These are phyloP conservation scores for Anisodus tanguticus DNA, from an alignment of 257 asterid genomes.

Conservation along the genomic window DNA sequence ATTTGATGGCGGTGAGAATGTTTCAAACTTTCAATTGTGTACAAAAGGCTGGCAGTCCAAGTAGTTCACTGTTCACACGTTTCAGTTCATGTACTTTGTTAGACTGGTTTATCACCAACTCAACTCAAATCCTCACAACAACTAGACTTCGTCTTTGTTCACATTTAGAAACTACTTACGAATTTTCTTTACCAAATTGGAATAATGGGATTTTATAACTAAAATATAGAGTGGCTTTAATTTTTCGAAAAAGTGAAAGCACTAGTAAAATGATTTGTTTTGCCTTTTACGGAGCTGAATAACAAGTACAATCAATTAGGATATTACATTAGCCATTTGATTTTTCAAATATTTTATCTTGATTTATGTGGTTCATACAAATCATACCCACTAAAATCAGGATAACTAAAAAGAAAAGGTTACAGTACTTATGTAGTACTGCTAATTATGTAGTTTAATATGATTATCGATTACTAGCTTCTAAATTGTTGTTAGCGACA, in stretches of 20 bases:
- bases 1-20: not conserved
- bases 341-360: not conserved
- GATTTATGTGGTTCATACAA: slow-evolving; percentile 13
- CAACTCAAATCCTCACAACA: not conserved
- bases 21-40: not conserved
- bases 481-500: not conserved
- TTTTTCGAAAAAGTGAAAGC: no score
- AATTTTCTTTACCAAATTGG: not conserved
- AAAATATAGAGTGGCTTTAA: no score
- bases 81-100: slow-evolving; percentile 9
- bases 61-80: not conserved
- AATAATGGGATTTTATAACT: not conserved
- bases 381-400: not conserved
- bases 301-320: not conserved
- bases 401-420: not conserved
- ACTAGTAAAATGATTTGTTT: no score
- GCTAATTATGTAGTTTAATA: not conserved
- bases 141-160: not conserved
- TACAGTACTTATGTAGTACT: not conserved
- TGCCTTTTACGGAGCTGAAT: not conserved
- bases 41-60: not conserved
- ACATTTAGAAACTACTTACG: not conserved
- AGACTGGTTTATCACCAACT: not conserved
- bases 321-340: not conserved
- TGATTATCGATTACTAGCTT: not conserved